Base-by-base conservation (phyloP, 2,329 filamentous ascomycete species). In the Scedosporium dehoogii region DNA sequence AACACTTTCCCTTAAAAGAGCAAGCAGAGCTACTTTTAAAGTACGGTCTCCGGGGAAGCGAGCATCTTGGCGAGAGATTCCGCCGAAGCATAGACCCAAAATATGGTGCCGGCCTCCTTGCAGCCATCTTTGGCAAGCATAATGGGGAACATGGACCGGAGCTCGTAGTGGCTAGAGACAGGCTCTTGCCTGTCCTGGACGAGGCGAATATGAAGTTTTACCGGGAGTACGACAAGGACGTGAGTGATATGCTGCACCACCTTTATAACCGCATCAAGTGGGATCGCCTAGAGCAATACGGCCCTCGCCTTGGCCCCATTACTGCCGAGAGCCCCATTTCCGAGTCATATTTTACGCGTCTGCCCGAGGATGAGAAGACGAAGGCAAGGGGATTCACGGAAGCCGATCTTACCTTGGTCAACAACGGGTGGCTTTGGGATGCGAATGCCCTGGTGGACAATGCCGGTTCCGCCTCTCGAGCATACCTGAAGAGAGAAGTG, bases 371-470 rank as follows among this genome's bases (percentile, higher is more conserved):
- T 68, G 85, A 89, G 10, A 85, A 81, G 10, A 96, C 94, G 0
- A 81, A 85, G 65, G 87, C 90, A 69, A 88, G 96, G 70, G 51
- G 51, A 16, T 55, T 55, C 18, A 86, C 86, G 63, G 81, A 86
- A 1, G 87, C 88, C 63, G 88, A 92, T 53, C 81, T 96, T 56
- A 90, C 91, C 2, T 77, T 99, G 60, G 92, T 88, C 48, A 97
- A 97, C 75, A 99, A 99, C 71, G 94, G 94, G 53, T 99, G 94
- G 94, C 92, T 99, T 7, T 99, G 94, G 94, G 93, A 91, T 63
- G 93, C 93, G 5, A 96, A 97, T 75, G 93, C 94, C 1, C 83
- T 97, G 74, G 83, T 91, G 53, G 94, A 99, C 76, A 94, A 97
- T 70, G 94, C 94, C 33, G 96, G 96, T 0, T 89, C 92, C 0